Conservation (phyloP, 2,329 filamentous ascomycete genomes). For the Nannizzia gypsea region DNA sequence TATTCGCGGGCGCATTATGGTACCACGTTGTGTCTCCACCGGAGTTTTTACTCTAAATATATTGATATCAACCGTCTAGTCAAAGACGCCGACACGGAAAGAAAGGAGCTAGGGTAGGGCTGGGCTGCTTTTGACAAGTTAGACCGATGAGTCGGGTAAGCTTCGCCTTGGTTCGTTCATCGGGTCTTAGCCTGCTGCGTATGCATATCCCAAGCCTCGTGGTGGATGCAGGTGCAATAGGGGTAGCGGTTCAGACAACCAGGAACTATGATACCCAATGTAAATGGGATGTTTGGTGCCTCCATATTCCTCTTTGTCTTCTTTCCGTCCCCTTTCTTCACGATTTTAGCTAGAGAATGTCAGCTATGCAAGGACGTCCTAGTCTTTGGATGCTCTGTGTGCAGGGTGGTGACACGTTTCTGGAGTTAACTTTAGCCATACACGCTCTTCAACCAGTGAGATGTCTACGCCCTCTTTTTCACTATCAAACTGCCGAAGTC, state of each 20-base stretch:
- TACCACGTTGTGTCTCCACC: slow-evolving; percentile 1
- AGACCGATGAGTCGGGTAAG: neutral
- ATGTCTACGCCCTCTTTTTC: neutral
- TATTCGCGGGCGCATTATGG: neutral
- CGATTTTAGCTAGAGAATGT: neutral
- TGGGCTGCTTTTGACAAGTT: neutral
- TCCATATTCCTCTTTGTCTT: neutral
- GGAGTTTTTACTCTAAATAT: neutral
- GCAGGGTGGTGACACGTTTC: slow-evolving; percentile 2
- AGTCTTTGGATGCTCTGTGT: neutral
- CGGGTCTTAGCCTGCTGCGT: neutral
- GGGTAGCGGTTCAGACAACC: neutral
- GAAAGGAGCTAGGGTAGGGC: neutral
- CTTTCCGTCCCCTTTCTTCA: neutral
- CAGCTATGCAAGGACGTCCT: neutral
- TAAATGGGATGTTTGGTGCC: neutral
- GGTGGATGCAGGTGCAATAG: neutral
- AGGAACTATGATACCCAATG: neutral
- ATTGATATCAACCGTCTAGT: neutral
- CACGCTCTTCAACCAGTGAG: neutral
- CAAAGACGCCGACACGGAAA: neutral
- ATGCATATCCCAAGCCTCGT: neutral
- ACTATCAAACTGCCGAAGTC: neutral
- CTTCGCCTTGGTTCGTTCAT: neutral
- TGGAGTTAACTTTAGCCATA: neutral